Percentiles rank a stretch among this genome's conserved stretches.
phyloP scores from a whole-genome alignment of 805 yeast genomes.

The Cyberlindnera nakhonratchasimensis region DNA sequence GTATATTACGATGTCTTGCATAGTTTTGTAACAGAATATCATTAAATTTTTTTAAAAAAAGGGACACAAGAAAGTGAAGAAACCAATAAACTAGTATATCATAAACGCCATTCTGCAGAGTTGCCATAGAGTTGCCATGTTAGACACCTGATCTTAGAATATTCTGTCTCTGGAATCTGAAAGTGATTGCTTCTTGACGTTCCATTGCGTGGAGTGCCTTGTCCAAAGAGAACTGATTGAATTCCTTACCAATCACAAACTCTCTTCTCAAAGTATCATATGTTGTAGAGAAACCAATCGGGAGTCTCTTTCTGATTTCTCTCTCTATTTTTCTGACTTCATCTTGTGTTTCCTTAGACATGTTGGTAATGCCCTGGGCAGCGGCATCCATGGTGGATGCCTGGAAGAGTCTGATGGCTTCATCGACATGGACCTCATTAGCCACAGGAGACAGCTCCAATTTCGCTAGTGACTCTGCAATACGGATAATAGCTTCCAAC shows the following conservation, averaged over 20 bases:
- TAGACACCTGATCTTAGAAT: slow-evolving; percentile 49
- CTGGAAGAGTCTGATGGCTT: slow-evolving; percentile 88
- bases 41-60: no score
- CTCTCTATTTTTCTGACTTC: slow-evolving; percentile 80
- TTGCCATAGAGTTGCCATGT: no score
- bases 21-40: no score
- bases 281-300: slow-evolving; percentile 95
- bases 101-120: no score
- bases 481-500: slow-evolving; percentile 94
- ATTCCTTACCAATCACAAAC: slow-evolving; percentile 64
- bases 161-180: slow-evolving; percentile 82
- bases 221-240: slow-evolving; percentile 70
- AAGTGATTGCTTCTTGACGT: slow-evolving; percentile 80
- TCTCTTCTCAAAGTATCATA: slow-evolving; percentile 80
- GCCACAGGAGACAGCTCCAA: slow-evolving; percentile 80
- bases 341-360: slow-evolving; percentile 53
- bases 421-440: slow-evolving; percentile 85
- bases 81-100: no score
- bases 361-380: slow-evolving; percentile 44
- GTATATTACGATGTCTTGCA: no score
- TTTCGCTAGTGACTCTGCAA: slow-evolving; percentile 91
- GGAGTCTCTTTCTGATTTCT: slow-evolving; percentile 84
- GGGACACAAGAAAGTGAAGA: no score
- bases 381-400: slow-evolving; percentile 99
- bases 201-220: slow-evolving; percentile 79